Percentiles rank a stretch among this genome's conserved stretches.
phyloP scores from a whole-genome alignment of 768 basidiomycete species.

The Epithele typhae region DNA sequence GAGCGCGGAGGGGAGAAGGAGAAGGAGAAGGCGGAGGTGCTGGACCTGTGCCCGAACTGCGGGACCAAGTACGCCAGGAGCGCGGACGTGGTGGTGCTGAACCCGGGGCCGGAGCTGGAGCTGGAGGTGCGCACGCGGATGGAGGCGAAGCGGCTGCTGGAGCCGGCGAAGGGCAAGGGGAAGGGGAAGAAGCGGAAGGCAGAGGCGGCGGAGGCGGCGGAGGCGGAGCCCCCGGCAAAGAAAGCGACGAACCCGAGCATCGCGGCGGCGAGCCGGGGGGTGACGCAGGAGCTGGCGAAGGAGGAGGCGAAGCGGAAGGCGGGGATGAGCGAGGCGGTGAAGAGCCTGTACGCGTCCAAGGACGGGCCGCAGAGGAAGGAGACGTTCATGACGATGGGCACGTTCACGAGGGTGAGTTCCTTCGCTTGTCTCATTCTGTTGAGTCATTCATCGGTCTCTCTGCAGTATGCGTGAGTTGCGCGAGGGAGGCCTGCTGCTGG shows the following conservation, averaged over 20 bases:
- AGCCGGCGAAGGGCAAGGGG: conserved; percentile 48
- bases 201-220: conserved; percentile 24
- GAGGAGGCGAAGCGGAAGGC: conserved; percentile 84
- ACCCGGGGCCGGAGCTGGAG: conserved; percentile 67
- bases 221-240: conserved; percentile 32
- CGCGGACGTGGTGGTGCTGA: conserved; percentile 58
- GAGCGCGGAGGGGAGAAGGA: conserved; percentile 21
- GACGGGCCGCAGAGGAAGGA: conserved; percentile 61
- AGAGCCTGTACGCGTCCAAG: conserved; percentile 67
- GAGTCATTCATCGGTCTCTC: no score
- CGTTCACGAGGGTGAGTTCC: conserved; percentile 79
- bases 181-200: conserved; percentile 58
- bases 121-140: conserved; percentile 51
- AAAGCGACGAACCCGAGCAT: conserved; percentile 48
- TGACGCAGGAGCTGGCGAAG: conserved; percentile 65
- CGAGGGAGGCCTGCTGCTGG: no score
- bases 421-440: neutral
- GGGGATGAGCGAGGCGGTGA: conserved; percentile 82
- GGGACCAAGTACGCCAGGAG: conserved; percentile 58
- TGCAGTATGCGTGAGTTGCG: no score
- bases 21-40: conserved; percentile 24
- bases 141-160: conserved; percentile 51
- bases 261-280: conserved; percentile 57
- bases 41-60: conserved; percentile 76
- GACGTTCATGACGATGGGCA: conserved; percentile 90